A percentile compares a stretch with the other conserved stretches of the same genome.
phyloP scores from a whole-genome alignment of 805 yeast species.

The Monosporozyma solicola region DNA sequence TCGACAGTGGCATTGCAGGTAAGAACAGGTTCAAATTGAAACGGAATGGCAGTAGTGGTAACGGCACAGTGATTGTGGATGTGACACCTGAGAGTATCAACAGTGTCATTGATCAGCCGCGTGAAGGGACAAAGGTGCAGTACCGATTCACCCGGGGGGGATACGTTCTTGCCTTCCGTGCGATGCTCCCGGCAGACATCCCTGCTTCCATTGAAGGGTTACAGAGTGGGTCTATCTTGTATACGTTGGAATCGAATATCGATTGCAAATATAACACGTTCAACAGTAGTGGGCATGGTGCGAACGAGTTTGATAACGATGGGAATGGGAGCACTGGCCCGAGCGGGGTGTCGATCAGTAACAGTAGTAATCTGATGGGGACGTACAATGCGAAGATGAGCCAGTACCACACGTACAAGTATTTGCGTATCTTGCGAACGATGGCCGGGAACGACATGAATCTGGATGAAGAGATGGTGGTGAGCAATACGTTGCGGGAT shows the following conservation, averaged over 20 bases:
- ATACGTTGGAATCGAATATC: slow-evolving; percentile 64
- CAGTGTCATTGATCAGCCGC: not conserved
- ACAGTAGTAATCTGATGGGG: not conserved
- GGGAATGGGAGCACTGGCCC: not conserved
- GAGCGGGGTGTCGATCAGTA: not conserved
- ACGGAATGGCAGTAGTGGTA: not conserved
- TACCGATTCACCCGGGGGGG: slow-evolving; percentile 55
- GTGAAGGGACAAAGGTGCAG: not conserved
- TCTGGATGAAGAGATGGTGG: slow-evolving; percentile 66
- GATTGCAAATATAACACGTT: slow-evolving; percentile 38
- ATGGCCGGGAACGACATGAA: slow-evolving; percentile 65
- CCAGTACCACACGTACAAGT: slow-evolving; percentile 33
- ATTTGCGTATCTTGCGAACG: slow-evolving; percentile 73
- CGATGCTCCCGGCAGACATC: slow-evolving; percentile 70
- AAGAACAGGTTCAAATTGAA: not conserved
- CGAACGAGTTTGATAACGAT: not conserved
- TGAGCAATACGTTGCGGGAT: slow-evolving; percentile 84
- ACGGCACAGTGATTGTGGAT: not conserved
- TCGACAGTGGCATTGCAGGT: no score
- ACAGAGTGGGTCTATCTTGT: slow-evolving; percentile 65
- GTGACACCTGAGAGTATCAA: not conserved
- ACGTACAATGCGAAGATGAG: slow-evolving; percentile 1
- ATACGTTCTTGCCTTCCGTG: slow-evolving; percentile 78
- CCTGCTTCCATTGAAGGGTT: slow-evolving; percentile 88
- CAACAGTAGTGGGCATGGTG: not conserved